These are phyloP conservation scores for Chlorophyllum brunneum DNA, from an alignment of 768 basidiomycete species.

Conservation along the genomic window DNA sequence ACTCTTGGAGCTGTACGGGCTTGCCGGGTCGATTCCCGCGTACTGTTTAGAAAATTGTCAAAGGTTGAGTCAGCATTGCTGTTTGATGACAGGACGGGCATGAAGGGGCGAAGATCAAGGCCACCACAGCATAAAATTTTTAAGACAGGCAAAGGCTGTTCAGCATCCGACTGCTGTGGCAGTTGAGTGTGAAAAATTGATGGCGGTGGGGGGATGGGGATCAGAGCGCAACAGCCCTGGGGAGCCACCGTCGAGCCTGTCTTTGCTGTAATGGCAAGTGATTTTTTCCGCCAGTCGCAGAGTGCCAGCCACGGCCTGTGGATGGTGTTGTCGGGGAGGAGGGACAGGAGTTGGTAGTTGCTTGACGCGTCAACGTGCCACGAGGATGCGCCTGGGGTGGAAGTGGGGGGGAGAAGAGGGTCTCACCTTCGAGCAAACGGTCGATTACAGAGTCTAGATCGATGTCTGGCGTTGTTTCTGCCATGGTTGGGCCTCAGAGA, in stretches of 20 bases:
- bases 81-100: slow-evolving; percentile 2
- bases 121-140: background rate
- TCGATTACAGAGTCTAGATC: slow-evolving; percentile 99
- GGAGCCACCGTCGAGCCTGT: too few relatives aligned
- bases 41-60: slow-evolving; percentile 46
- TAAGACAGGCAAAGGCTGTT: background rate
- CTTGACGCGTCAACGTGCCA: slow-evolving; percentile 8
- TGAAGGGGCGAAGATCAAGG: background rate
- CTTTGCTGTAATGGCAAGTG: too few relatives aligned
- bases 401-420: background rate
- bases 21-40: slow-evolving; percentile 98
- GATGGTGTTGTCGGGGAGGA: background rate
- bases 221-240: background rate
- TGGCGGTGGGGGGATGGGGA: background rate
- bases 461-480: slow-evolving; percentile 85
- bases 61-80: slow-evolving; percentile 20
- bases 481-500: slow-evolving; percentile 41
- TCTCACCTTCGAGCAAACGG: slow-evolving; percentile 90
- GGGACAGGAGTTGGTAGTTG: background rate
- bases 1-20: slow-evolving; percentile 96
- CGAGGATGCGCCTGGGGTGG: background rate
- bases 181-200: slow-evolving; percentile 4
- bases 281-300: too few relatives aligned
- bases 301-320: background rate
- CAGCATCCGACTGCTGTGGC: background rate